phyloP scores from a whole-genome alignment of 306 rosid genomes.

The Ochetophila trinervis region DNA sequence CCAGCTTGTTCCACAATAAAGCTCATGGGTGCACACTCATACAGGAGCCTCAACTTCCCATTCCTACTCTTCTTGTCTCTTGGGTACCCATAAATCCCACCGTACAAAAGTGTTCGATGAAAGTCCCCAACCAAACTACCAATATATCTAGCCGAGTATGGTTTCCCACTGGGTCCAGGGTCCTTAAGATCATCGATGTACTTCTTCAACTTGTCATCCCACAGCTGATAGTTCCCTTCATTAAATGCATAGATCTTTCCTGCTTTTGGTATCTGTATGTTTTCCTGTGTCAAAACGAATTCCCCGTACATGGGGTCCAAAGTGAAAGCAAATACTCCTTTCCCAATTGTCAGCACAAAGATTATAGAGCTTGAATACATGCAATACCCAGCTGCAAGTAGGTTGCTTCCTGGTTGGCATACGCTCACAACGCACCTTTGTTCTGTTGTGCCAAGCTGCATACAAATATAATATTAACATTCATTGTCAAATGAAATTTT shows the following conservation, averaged over 20 bases:
- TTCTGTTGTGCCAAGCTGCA: conserved; percentile 60
- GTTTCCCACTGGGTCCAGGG: conserved; percentile 90
- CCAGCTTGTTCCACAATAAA: conserved; percentile 97
- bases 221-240: conserved; percentile 90
- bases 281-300: conserved; percentile 81
- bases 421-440: conserved; percentile 79
- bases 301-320: conserved; percentile 94
- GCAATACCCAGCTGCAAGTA: conserved; percentile 98
- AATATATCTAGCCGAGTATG: conserved; percentile 90
- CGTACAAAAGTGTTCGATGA: conserved; percentile 83
- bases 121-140: conserved; percentile 97
- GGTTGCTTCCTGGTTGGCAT: conserved; percentile 97
- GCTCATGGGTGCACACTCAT: conserved; percentile 99
- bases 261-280: conserved; percentile 71
- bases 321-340: conserved; percentile 75
- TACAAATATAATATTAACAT: conserved; percentile 9
- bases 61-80: conserved; percentile 94
- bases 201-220: conserved; percentile 94
- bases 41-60: conserved; percentile 90
- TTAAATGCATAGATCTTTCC: conserved; percentile 92
- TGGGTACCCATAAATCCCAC: conserved; percentile 96
- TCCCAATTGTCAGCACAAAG: conserved; percentile 82
- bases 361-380: conserved; percentile 94
- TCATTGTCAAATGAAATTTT: not conserved
- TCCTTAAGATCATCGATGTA: conserved; percentile 88